Conservation (phyloP, 2,329 filamentous ascomycete species). For the Tolypocladium nubicola region DNA sequence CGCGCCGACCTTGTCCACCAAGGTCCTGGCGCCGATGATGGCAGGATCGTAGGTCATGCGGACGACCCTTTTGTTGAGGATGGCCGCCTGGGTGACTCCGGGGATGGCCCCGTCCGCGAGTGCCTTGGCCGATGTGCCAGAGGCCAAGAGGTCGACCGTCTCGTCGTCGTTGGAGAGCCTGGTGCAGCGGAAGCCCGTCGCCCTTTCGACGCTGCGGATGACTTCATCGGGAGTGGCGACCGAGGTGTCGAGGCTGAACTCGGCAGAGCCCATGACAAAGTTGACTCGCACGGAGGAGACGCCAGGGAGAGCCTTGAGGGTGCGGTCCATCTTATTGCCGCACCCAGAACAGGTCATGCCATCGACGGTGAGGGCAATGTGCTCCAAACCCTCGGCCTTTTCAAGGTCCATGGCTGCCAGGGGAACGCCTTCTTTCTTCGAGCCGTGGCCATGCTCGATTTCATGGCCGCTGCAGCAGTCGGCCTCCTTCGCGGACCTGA, state of each 20-base stretch:
- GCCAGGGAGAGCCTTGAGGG: constrained; percentile 14
- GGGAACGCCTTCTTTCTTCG: not conserved
- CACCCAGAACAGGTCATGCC: constrained; percentile 28
- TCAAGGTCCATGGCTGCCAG: constrained; percentile 12
- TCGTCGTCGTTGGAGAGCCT: constrained; percentile 15
- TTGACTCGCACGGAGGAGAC: constrained; percentile 22
- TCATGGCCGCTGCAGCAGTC: constrained; percentile 6
- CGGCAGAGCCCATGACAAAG: constrained; percentile 25
- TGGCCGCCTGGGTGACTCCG: constrained; percentile 14
- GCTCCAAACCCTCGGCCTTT: constrained; percentile 13
- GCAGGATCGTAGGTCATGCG: constrained; percentile 24
- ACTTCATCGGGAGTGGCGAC: constrained; percentile 15
- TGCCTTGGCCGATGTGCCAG: constrained; percentile 8
- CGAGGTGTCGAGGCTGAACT: constrained; percentile 17
- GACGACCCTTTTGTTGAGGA: constrained; percentile 18
- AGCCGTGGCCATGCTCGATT: constrained; percentile 1
- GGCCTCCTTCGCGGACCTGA: constrained; percentile 2
- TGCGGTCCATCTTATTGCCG: constrained; percentile 20
- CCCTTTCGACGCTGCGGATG: constrained; percentile 13
- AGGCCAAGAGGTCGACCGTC: constrained; percentile 16
- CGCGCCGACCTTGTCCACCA: constrained; percentile 11
- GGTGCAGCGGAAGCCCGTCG: constrained; percentile 19
- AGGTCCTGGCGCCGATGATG: constrained; percentile 18
- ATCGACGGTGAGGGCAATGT: constrained; percentile 16
- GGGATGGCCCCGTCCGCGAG: constrained; percentile 8